Evolutionary conservation across 257 asterid genomes (phyloP), one percentile per base, ranked within the genome.

Genomic region (Echium plantagineum): DNA sequence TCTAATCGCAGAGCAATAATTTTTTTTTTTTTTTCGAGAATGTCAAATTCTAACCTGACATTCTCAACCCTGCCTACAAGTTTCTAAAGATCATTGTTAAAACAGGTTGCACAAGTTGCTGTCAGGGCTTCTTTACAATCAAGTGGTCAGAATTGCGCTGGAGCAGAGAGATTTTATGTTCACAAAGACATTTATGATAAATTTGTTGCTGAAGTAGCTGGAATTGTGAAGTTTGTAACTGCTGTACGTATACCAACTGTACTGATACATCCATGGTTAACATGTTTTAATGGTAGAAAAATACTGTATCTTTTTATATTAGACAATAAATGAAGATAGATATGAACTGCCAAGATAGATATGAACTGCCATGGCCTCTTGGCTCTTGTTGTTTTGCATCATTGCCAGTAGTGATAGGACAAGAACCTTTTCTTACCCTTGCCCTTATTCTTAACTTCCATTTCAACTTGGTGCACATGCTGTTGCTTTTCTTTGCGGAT

Each of bases 111-210:
- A 59, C 98, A 91, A 88, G 75, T 91, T 71, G 98, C 98, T 75
- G 98, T 72, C 61, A 85, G 98, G 81, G 98, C 90, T 58, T 87
- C 83, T 71, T 80, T 91, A 68, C 98, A 88, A 70, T 88, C 98
- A 69, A 88, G 98, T 38, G 96, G 98, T 60, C 98, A 91, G 68
- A 88, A 88, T 60, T 91, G 98, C 80, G 98, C 98, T 60, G 96
- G 98, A 54, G 97, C 98, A 67, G 98, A 91, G 79, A 83, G 98
- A 74, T 91, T 91, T 75, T 91, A 91, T 63, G 94, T 88, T 73
- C 98, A 91, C 69, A 89, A 86, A 79, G 90, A 78, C 61, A 47
- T 88, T 55, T 80, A 91, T 74, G 67, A 94, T 60, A 58, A 85
- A 48, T 91, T 91, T 72, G 90, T 91, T 75, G 90, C 90, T 72